These are phyloP conservation scores for Cicer bijugum DNA, from an alignment of 306 rosid genomes.

Conservation along the genomic window DNA sequence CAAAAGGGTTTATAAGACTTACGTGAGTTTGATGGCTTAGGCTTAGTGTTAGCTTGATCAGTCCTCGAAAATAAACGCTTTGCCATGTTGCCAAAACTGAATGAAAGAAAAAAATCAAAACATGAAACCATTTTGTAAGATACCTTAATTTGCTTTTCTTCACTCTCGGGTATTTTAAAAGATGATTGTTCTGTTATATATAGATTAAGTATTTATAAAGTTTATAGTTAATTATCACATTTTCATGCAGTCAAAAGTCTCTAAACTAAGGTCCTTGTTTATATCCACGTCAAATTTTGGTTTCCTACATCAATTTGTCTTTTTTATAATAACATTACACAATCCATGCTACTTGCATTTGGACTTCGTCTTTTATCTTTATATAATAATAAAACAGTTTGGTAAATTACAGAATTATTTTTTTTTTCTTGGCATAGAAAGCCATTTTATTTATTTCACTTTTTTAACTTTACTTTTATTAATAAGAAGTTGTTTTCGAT, in stretches of 20 bases:
- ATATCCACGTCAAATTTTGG: not conserved
- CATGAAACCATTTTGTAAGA: constrained; percentile 21
- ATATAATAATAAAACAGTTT: not conserved
- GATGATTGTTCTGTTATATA: not conserved
- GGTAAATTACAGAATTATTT: not conserved
- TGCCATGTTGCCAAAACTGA: constrained; percentile 16
- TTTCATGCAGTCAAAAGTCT: constrained; percentile 1
- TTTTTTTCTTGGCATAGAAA: no score
- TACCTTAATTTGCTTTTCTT: not conserved
- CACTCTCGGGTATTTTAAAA: not conserved
- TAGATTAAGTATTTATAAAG: constrained; percentile 7
- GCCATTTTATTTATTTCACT: no score
- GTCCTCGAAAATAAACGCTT: not conserved
- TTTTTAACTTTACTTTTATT: no score
- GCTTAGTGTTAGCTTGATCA: not conserved
- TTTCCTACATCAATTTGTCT: not conserved
- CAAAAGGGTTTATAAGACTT: not conserved
- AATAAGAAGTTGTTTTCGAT: no score
- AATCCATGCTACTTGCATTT: not conserved
- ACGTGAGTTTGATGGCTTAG: not conserved
- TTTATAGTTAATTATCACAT: not conserved
- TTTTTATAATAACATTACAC: not conserved
- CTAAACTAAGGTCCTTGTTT: not conserved
- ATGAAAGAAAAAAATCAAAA: not conserved
- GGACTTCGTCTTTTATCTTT: not conserved